phyloP scores from a whole-genome alignment of 1,284 basidiomycete species.

The Boletus putidus region DNA sequence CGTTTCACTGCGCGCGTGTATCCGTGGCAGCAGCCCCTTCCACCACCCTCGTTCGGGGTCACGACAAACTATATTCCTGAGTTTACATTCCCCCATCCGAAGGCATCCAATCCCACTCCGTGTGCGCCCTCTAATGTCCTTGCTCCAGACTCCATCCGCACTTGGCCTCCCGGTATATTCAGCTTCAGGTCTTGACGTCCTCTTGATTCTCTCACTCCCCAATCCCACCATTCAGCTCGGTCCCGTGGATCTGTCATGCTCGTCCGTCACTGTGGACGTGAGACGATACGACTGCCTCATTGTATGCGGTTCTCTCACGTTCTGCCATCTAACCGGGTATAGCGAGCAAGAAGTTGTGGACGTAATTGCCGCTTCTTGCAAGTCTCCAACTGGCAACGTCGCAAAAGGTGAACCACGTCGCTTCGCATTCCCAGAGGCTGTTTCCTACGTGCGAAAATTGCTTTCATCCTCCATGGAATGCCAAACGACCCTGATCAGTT shows the following conservation, averaged over 20 bases:
- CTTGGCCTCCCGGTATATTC: constrained; percentile 69
- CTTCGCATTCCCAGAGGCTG: constrained; percentile 70
- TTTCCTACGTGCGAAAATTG: constrained; percentile 65
- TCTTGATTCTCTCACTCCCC: constrained; percentile 77
- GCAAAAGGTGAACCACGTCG: constrained; percentile 63
- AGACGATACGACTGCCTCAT: constrained; percentile 81
- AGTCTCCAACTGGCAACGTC: constrained; percentile 68
- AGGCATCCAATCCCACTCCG: constrained; percentile 1
- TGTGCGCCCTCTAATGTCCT: constrained; percentile 15
- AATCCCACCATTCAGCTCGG: constrained; percentile 81
- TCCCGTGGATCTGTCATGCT: constrained; percentile 88
- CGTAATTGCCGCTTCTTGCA: constrained; percentile 88
- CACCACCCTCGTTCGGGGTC: constrained; percentile 1
- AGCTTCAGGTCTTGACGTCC: constrained; percentile 85
- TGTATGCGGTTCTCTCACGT: constrained; percentile 83
- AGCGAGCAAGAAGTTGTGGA: constrained; percentile 73
- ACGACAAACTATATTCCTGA: constrained; percentile 5
- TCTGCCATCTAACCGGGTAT: constrained; percentile 85
- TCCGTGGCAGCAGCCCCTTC: constrained; percentile 9
- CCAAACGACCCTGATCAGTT: constrained; percentile 87
- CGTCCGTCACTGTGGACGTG: constrained; percentile 86
- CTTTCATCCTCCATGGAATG: constrained; percentile 79
- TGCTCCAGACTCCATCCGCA: constrained; percentile 26
- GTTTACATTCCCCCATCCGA: neutral
- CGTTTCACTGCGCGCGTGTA: constrained; percentile 1